Percentiles rank a stretch among this genome's conserved stretches.
These are phyloP conservation scores for Aspergillus fijiensis DNA, from an alignment of 2,329 filamentous ascomycete species.

Conservation along the genomic window DNA sequence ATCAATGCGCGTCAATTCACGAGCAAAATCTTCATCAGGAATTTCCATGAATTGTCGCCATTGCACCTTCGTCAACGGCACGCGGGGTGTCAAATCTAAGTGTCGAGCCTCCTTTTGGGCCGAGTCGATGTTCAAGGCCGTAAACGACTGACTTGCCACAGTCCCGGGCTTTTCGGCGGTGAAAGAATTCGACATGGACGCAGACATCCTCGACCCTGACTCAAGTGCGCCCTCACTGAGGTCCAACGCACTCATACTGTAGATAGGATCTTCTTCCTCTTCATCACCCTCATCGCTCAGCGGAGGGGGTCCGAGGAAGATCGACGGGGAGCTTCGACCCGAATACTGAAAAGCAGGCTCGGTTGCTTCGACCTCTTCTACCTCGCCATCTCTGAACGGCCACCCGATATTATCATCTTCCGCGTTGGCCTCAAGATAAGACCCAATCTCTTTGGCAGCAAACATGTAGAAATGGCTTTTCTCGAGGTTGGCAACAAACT, in stretches of 20 bases:
- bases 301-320: slow-evolving; percentile 28
- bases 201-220: slow-evolving; percentile 39
- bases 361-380: slow-evolving; percentile 43
- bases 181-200: slow-evolving; percentile 41
- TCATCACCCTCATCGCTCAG: slow-evolving; percentile 27
- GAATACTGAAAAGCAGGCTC: slow-evolving; percentile 44
- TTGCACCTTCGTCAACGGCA: slow-evolving; percentile 76
- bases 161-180: slow-evolving; percentile 40
- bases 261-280: slow-evolving; percentile 39
- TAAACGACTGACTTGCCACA: slow-evolving; percentile 45
- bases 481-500: slow-evolving; percentile 73
- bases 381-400: slow-evolving; percentile 75
- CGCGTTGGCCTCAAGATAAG: slow-evolving; percentile 70
- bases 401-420: slow-evolving; percentile 92
- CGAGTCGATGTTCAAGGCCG: slow-evolving; percentile 56
- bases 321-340: slow-evolving; percentile 42
- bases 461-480: slow-evolving; percentile 78
- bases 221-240: slow-evolving; percentile 41
- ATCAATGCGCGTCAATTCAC: slow-evolving; percentile 91
- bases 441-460: slow-evolving; percentile 79
- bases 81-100: slow-evolving; percentile 67
- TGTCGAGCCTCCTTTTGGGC: slow-evolving; percentile 75
- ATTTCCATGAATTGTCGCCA: slow-evolving; percentile 90
- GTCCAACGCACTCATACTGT: slow-evolving; percentile 41
- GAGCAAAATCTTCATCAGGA: slow-evolving; percentile 79